Percentiles rank a stretch among this genome's conserved stretches.
Evolutionary conservation across 805 yeast genomes (phyloP).

Genomic region (Cyberlindnera bimundalis): DNA sequence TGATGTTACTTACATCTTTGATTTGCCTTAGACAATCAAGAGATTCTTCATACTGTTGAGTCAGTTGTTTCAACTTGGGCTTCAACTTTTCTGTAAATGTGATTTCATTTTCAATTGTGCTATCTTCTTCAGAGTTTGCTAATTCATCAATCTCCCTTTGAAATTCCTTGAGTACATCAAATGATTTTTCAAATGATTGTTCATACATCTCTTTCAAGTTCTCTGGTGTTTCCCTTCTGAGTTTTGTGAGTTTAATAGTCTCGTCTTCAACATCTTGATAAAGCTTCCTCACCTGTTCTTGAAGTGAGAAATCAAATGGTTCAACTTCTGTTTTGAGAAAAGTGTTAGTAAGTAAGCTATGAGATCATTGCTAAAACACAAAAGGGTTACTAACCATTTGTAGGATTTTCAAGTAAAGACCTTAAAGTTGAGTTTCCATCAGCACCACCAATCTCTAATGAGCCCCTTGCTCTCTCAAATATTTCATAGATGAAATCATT

Average conservation of each 20-base stretch:
- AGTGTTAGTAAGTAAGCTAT: conserved; percentile 11
- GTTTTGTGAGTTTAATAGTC: conserved; percentile 51
- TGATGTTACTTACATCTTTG: conserved; percentile 25
- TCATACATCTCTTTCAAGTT: conserved; percentile 37
- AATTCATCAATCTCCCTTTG: conserved; percentile 25
- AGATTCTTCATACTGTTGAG: conserved; percentile 18
- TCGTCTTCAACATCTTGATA: conserved; percentile 61
- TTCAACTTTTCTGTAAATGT: conserved; percentile 5
- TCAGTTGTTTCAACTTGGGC: conserved; percentile 15
- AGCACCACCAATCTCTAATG: conserved; percentile 54
- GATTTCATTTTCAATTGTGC: conserved; percentile 1
- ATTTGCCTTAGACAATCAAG: conserved; percentile 15
- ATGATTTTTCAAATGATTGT: conserved; percentile 33
- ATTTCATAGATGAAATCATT: conserved; percentile 46
- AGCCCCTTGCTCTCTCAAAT: conserved; percentile 57
- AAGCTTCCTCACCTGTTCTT: conserved; percentile 52
- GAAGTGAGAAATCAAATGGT: conserved; percentile 66
- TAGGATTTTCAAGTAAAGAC: conserved; percentile 22
- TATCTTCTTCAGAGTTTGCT: conserved; percentile 7
- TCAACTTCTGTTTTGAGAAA: conserved; percentile 50
- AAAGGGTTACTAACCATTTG: conserved; percentile 17
- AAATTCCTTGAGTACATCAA: conserved; percentile 27
- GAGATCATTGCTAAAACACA: neutral
- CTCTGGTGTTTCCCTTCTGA: conserved; percentile 52
- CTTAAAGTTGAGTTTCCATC: conserved; percentile 28